Percentiles rank a stretch among this genome's conserved stretches.
phyloP scores from a whole-genome alignment of 306 rosid genomes.

The Cucumis cinereus region DNA sequence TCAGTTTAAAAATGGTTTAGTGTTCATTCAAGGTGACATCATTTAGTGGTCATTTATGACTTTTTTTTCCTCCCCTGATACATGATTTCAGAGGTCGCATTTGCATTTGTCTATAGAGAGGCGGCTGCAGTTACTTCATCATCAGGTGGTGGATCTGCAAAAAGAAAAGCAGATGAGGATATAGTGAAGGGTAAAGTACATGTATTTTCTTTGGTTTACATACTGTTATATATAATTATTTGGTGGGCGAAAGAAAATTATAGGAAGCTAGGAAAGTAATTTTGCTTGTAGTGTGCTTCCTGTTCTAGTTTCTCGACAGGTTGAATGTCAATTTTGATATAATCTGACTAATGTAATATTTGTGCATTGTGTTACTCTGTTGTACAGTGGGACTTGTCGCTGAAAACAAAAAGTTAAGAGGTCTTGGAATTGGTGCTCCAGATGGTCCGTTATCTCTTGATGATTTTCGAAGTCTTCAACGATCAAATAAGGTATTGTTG shows the following conservation, averaged over 20 bases:
- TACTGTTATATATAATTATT: neutral
- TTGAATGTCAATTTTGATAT: neutral
- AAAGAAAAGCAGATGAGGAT: constrained; percentile 76
- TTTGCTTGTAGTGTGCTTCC: neutral
- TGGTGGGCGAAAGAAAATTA: neutral
- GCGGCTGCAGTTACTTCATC: constrained; percentile 21
- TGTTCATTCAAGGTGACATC: neutral
- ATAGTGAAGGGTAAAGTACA: neutral
- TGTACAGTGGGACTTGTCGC: constrained; percentile 43
- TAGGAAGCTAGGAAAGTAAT: neutral
- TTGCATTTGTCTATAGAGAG: constrained; percentile 83
- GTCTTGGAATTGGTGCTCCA: constrained; percentile 91
- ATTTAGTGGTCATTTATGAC: constrained; percentile 5
- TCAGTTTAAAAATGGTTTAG: neutral
- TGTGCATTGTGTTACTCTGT: neutral
- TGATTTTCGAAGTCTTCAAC: constrained; percentile 93
- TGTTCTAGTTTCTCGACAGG: neutral
- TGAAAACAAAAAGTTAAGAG: constrained; percentile 79
- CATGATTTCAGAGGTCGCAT: constrained; percentile 42
- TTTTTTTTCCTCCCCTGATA: constrained; percentile 2
- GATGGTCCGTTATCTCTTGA: constrained; percentile 97
- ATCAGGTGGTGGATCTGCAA: constrained; percentile 36
- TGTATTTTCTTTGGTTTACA: neutral
- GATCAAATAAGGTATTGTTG: constrained; percentile 60
- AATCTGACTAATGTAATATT: neutral